Percentiles rank a stretch among this genome's conserved stretches.
These are phyloP conservation scores for Pseudonitzschia pungens DNA, from an alignment of 108 stramenopile genomes.

Conservation along the genomic window DNA sequence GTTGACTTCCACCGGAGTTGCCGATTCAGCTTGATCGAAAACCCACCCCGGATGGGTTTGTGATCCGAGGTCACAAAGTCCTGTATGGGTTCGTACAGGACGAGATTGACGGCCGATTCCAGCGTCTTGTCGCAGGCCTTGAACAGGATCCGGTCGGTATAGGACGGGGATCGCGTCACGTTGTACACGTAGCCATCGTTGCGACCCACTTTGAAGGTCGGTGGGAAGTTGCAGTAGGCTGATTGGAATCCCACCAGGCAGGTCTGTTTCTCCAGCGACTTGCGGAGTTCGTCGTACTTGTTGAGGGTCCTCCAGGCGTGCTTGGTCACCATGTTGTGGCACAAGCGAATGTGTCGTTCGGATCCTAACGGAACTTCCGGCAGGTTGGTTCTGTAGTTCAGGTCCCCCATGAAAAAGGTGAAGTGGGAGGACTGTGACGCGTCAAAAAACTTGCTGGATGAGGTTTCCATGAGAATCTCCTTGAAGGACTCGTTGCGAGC, in stretches of 20 bases:
- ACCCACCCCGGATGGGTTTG: conserved; percentile 74
- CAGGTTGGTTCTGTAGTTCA: conserved; percentile 57
- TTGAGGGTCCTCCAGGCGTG: conserved; percentile 50
- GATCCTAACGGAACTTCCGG: conserved; percentile 27
- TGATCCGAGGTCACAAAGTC: conserved; percentile 71
- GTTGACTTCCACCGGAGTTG: conserved; percentile 24
- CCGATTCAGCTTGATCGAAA: conserved; percentile 40
- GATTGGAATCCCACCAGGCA: conserved; percentile 59
- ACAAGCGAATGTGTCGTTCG: conserved; percentile 24
- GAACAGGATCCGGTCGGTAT: conserved; percentile 84
- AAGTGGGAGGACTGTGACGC: conserved; percentile 52
- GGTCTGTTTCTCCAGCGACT: conserved; percentile 43
- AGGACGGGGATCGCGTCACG: conserved; percentile 68
- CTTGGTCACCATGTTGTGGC: conserved; percentile 31
- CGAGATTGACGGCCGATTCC: conserved; percentile 28
- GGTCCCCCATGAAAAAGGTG: conserved; percentile 64
- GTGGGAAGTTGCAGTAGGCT: conserved; percentile 72
- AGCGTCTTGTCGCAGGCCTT: conserved; percentile 55
- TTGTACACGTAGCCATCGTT: conserved; percentile 64
- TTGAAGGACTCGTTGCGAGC: conserved; percentile 40
- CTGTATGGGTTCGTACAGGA: conserved; percentile 61
- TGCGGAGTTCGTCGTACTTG: conserved; percentile 53
- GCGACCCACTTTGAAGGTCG: conserved; percentile 81
- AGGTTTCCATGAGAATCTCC: conserved; percentile 45
- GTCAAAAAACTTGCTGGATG: conserved; percentile 41